A percentile compares a stretch with the other conserved stretches of the same genome.
These are phyloP conservation scores for Candida andamanensis DNA, from an alignment of 805 yeast species.

Conservation along the genomic window DNA sequence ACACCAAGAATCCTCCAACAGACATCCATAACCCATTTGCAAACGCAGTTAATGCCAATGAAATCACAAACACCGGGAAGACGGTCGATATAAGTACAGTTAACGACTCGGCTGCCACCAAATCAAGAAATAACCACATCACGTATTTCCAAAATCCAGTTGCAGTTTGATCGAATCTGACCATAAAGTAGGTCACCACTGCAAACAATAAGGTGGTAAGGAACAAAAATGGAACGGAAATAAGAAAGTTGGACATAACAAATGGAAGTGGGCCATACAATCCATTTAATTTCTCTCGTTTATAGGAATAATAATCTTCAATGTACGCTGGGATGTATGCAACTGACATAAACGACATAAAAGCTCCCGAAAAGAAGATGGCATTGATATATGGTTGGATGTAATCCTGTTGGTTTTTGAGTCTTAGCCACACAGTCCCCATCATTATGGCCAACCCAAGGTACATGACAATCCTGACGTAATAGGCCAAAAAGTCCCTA, in stretches of 20 bases:
- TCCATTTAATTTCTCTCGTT: constrained; percentile 31
- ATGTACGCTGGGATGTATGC: constrained; percentile 37
- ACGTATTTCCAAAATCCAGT: constrained; percentile 28
- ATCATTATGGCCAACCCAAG: constrained; percentile 35
- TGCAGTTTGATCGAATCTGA: constrained; percentile 23
- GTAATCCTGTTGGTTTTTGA: constrained; percentile 23
- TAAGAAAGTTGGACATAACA: constrained; percentile 26
- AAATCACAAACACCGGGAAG: constrained; percentile 32
- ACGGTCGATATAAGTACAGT: constrained; percentile 30
- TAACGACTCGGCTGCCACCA: constrained; percentile 37
- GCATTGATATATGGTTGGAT: constrained; percentile 33
- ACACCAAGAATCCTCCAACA: constrained; percentile 37
- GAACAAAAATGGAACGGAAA: constrained; percentile 35
- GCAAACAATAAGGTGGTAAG: constrained; percentile 25
- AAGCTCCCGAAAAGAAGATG: constrained; percentile 39
- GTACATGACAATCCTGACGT: constrained; percentile 34
- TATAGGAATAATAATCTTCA: constrained; percentile 26
- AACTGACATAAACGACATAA: constrained; percentile 42
- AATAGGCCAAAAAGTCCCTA: constrained; percentile 32
- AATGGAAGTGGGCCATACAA: constrained; percentile 34
- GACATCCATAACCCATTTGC: constrained; percentile 42
- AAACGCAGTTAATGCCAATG: constrained; percentile 37
- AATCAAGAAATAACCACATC: constrained; percentile 35
- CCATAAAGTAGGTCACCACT: constrained; percentile 30
- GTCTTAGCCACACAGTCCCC: constrained; percentile 30